These are phyloP conservation scores for Paramecium primaurelia DNA, from an alignment of 73 alveolate species.

Conservation along the genomic window DNA sequence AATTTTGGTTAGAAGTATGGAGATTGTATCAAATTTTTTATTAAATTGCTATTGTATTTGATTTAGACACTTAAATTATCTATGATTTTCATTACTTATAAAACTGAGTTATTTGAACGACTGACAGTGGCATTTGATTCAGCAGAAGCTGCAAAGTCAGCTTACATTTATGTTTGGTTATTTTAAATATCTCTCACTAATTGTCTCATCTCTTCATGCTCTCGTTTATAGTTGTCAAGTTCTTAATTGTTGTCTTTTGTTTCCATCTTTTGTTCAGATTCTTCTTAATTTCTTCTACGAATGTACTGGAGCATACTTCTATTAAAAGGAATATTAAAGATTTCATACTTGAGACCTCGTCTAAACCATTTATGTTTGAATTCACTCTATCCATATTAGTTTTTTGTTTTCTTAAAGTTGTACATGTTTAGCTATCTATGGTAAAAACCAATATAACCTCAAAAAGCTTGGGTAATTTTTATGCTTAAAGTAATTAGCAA, in stretches of 20 bases:
- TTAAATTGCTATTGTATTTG: background rate
- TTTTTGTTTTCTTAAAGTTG: slow-evolving; percentile 52
- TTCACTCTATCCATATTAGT: slow-evolving; percentile 36
- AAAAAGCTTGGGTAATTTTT: slow-evolving; percentile 39
- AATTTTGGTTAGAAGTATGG: slow-evolving; percentile 13
- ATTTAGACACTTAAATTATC: background rate
- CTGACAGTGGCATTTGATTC: background rate
- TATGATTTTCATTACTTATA: background rate
- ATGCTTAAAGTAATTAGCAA: slow-evolving; percentile 33
- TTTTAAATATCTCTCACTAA: background rate
- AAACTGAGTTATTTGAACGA: background rate
- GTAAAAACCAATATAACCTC: background rate
- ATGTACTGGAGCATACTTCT: slow-evolving; percentile 48
- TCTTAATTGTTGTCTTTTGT: slow-evolving; percentile 1
- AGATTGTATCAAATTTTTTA: background rate
- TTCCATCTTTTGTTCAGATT: slow-evolving; percentile 5
- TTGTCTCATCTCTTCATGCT: slow-evolving; percentile 28
- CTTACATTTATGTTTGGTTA: background rate
- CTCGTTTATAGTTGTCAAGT: background rate
- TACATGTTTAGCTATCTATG: slow-evolving; percentile 31
- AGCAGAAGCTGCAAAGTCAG: background rate
- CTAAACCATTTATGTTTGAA: slow-evolving; percentile 42
- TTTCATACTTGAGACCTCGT: background rate
- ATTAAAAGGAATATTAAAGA: background rate
- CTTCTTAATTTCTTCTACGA: slow-evolving; percentile 36